Conservation (phyloP, 805 yeast species). For the Ascoidea asiatica region DNA sequence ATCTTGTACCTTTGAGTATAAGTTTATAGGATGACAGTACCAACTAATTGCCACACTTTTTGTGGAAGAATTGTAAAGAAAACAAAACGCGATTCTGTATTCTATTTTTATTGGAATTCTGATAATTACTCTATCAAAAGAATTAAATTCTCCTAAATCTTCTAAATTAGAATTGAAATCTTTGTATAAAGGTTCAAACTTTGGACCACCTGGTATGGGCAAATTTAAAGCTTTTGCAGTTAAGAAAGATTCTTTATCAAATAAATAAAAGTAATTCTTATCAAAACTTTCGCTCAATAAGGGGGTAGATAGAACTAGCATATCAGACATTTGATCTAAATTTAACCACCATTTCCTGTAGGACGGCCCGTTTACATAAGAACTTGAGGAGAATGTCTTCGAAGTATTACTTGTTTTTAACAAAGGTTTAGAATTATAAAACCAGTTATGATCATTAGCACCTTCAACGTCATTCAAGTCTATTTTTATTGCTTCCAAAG, state of each 20-base stretch:
- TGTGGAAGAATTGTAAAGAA: conserved; percentile 66
- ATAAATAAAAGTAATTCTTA: conserved; percentile 52
- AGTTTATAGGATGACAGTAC: conserved; percentile 53
- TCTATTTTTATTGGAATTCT: conserved; percentile 70
- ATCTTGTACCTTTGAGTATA: conserved; percentile 29
- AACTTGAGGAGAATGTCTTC: too few relatives aligned
- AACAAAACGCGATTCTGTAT: conserved; percentile 78
- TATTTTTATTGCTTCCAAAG: conserved; percentile 55
- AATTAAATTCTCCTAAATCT: conserved; percentile 82
- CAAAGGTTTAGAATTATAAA: conserved; percentile 68
- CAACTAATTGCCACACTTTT: conserved; percentile 45
- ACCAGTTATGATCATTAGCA: conserved; percentile 53
- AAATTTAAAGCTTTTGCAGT: conserved; percentile 86
- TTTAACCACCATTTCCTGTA: conserved; percentile 62
- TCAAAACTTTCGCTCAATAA: conserved; percentile 44
- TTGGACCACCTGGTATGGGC: conserved; percentile 92
- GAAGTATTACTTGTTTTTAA: too few relatives aligned
- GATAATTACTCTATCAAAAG: conserved; percentile 77
- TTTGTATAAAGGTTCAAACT: conserved; percentile 74
- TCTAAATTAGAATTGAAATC: conserved; percentile 51
- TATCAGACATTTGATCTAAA: conserved; percentile 44
- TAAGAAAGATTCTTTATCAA: conserved; percentile 67
- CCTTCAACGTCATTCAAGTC: conserved; percentile 58
- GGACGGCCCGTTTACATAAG: conserved; percentile 56
- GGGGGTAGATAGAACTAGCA: conserved; percentile 62